Evolutionary conservation across 306 rosid genomes (phyloP).

Genomic region (Medicago truncatula): DNA sequence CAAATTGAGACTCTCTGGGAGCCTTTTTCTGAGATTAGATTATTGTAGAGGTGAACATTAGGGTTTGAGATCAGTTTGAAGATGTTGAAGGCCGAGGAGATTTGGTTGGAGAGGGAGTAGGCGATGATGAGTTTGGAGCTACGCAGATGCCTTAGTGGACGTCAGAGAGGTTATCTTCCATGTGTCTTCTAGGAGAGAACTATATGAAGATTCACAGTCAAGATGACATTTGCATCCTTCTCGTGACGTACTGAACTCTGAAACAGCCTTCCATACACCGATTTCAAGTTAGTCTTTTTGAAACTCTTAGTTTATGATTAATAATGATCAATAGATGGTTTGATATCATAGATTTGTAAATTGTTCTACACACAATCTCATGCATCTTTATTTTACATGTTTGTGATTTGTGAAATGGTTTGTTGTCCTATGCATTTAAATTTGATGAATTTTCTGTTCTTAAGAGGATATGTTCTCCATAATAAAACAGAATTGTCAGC

Average conservation of each 20-base stretch:
- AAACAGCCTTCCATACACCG: background rate
- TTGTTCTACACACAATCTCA: background rate
- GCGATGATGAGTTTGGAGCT: background rate
- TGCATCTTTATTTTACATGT: background rate
- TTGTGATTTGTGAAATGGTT: background rate
- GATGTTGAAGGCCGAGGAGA: background rate
- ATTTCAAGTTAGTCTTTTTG: constrained; percentile 1
- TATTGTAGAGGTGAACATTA: background rate
- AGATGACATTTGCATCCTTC: background rate
- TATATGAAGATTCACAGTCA: background rate
- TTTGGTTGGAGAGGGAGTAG: background rate
- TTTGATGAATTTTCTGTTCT: background rate
- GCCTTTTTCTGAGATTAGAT: background rate
- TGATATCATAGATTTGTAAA: background rate
- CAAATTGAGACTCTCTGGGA: background rate
- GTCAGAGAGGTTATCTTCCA: background rate
- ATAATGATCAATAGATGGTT: background rate
- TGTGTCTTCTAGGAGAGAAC: background rate
- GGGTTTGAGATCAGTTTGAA: background rate
- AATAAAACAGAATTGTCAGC: too few species aligned
- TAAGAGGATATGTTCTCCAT: background rate
- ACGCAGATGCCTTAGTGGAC: background rate
- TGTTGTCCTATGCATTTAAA: background rate
- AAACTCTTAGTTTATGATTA: background rate
- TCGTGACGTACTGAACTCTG: background rate